Percentiles rank a stretch among this genome's conserved stretches.
phyloP scores from a whole-genome alignment of 768 basidiomycete genomes.

The Amylocystis lapponica region DNA sequence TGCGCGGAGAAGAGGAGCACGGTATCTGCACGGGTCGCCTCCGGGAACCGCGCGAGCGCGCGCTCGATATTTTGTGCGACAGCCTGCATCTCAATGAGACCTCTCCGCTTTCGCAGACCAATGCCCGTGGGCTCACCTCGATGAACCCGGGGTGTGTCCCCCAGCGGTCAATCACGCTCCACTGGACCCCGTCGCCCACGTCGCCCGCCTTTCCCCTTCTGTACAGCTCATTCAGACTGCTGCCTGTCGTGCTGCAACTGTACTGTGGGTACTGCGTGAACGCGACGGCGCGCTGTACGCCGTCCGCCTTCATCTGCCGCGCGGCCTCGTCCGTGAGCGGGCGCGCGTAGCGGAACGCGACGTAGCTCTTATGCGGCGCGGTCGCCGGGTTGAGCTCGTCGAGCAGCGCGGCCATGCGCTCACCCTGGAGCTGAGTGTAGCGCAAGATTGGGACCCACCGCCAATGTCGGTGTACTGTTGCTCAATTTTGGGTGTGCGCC shows the following conservation, averaged over 20 bases:
- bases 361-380: constrained; percentile 94
- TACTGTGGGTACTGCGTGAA: constrained; percentile 99
- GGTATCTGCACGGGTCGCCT: constrained; percentile 61
- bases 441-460: constrained; percentile 94
- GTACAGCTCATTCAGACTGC: constrained; percentile 91
- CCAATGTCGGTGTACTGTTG: constrained; percentile 93
- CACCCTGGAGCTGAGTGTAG: constrained; percentile 86
- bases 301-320: constrained; percentile 80
- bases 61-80: constrained; percentile 84
- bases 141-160: constrained; percentile 92
- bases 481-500: constrained; percentile 90
- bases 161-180: constrained; percentile 99
- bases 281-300: constrained; percentile 87
- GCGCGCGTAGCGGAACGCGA: constrained; percentile 90
- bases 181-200: constrained; percentile 67
- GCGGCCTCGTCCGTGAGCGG: constrained; percentile 84
- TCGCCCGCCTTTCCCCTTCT: constrained; percentile 57
- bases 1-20: constrained; percentile 96
- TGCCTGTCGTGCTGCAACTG: constrained; percentile 96
- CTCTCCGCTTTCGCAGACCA: neutral
- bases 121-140: constrained; percentile 54
- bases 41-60: constrained; percentile 74
- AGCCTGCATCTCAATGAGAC: constrained; percentile 47
- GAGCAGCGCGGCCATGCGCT: constrained; percentile 82
- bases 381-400: constrained; percentile 93